Conservation (phyloP, 2,329 filamentous ascomycete genomes). For the Sporothrix luriei region DNA sequence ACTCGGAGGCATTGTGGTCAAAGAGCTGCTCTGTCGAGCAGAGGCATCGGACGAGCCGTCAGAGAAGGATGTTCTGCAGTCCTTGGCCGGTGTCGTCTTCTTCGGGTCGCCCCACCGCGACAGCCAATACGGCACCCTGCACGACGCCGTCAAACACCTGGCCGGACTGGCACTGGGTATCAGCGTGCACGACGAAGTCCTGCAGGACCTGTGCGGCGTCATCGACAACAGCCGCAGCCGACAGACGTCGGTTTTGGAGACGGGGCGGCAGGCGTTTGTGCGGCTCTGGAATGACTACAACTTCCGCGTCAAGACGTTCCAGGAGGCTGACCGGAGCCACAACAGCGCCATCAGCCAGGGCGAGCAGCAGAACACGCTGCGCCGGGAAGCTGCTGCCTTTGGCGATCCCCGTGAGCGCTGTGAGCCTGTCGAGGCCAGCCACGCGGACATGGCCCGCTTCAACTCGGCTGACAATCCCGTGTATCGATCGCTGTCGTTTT, state of each 20-base stretch:
- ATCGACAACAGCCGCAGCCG: slow-evolving; percentile 31
- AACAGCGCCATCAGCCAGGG: slow-evolving; percentile 23
- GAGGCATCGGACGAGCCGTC: slow-evolving; percentile 38
- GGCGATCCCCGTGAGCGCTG: slow-evolving; percentile 41
- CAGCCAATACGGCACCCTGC: slow-evolving; percentile 39
- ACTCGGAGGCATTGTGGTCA: slow-evolving; percentile 42
- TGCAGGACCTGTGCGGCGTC: slow-evolving; percentile 40
- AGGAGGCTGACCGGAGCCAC: slow-evolving; percentile 36
- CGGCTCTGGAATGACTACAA: slow-evolving; percentile 43
- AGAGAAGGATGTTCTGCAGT: slow-evolving; percentile 38
- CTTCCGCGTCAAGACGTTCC: slow-evolving; percentile 43
- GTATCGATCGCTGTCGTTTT: slow-evolving; percentile 39
- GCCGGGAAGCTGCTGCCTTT: slow-evolving; percentile 40
- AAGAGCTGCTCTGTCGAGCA: slow-evolving; percentile 42
- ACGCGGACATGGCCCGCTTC: slow-evolving; percentile 49
- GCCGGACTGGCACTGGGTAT: slow-evolving; percentile 37
- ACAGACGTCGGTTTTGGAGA: slow-evolving; percentile 32
- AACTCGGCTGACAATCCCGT: slow-evolving; percentile 38
- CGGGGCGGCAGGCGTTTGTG: slow-evolving; percentile 39
- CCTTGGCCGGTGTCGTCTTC: slow-evolving; percentile 40
- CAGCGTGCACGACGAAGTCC: slow-evolving; percentile 37
- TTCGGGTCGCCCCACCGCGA: slow-evolving; percentile 42
- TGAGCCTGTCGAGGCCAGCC: slow-evolving; percentile 45
- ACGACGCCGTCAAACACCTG: slow-evolving; percentile 41
- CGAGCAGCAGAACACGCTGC: slow-evolving; percentile 35